These are phyloP conservation scores for Zizania latifolia DNA, from an alignment of 176 grass and related monocot species.

Conservation along the genomic window DNA sequence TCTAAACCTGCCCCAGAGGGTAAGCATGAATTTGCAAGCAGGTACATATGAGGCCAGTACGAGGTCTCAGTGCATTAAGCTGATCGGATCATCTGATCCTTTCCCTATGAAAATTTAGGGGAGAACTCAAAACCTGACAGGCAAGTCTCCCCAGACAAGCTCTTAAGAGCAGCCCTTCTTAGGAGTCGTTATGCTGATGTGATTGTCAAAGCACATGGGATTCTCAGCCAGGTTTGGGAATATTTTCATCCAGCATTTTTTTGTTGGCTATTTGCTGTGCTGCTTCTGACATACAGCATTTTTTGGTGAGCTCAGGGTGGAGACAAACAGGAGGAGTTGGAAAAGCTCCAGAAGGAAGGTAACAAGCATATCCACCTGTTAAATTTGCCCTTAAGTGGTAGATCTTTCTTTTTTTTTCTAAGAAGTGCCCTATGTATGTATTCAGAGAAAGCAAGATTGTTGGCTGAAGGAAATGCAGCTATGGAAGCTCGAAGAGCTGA, in stretches of 20 bases:
- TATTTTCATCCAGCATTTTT: neutral
- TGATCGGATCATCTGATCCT: constrained; percentile 60
- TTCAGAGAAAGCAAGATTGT: constrained; percentile 74
- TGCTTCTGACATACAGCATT: neutral
- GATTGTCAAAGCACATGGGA: constrained; percentile 80
- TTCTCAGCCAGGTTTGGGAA: constrained; percentile 61
- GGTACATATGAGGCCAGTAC: constrained; percentile 35
- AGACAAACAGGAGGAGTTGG: constrained; percentile 80
- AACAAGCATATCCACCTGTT: constrained; percentile 7
- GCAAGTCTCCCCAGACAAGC: constrained; percentile 72
- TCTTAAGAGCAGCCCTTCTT: constrained; percentile 71
- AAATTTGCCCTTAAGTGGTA: neutral
- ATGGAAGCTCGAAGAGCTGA: constrained; percentile 85
- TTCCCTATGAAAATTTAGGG: constrained; percentile 66
- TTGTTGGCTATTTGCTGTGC: neutral
- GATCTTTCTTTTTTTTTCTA: neutral
- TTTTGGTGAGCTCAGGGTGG: constrained; percentile 44
- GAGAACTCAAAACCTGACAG: constrained; percentile 55
- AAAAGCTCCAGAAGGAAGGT: constrained; percentile 93
- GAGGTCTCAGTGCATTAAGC: constrained; percentile 36
- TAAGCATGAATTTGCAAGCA: constrained; percentile 80
- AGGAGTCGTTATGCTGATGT: constrained; percentile 78
- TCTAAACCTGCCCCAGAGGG: constrained; percentile 64
- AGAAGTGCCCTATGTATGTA: neutral
- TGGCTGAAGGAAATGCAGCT: constrained; percentile 87